Evolutionary conservation across 2,329 filamentous ascomycete species (phyloP).

Genomic region (Fusarium illudens): DNA sequence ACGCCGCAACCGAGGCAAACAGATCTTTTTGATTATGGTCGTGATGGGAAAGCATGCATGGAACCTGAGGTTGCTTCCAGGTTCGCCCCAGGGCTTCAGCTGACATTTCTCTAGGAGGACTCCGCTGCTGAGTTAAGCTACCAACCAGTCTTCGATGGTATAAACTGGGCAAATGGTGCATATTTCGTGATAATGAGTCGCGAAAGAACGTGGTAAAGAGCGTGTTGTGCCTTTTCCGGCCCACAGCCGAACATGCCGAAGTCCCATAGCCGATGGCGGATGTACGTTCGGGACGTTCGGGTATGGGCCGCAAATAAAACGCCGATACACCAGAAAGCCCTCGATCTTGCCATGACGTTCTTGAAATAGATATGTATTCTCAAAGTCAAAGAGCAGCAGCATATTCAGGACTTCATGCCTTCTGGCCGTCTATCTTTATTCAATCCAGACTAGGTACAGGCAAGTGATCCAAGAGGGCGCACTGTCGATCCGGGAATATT

Average conservation of each 20-base stretch:
- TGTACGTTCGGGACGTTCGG: background rate
- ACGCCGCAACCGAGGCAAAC: no score
- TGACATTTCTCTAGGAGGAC: no score
- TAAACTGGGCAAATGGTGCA: no score
- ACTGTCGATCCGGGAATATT: background rate
- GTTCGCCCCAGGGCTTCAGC: no score
- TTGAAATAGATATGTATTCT: background rate
- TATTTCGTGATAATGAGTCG: no score
- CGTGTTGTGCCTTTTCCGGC: background rate
- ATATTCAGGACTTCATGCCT: background rate
- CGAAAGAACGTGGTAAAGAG: no score
- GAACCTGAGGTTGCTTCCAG: no score
- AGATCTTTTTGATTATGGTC: no score
- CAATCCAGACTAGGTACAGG: background rate
- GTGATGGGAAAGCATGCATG: no score
- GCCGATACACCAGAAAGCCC: background rate
- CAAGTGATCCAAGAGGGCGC: background rate
- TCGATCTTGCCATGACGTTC: background rate
- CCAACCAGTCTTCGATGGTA: no score
- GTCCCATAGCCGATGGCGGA: background rate
- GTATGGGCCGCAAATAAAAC: background rate
- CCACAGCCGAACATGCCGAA: background rate
- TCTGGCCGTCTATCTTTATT: background rate
- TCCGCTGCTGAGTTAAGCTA: no score
- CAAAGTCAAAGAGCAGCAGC: background rate